Evolutionary conservation across 129 eudicot genomes (phyloP).

Genomic region (Flaveria ramosissima): DNA sequence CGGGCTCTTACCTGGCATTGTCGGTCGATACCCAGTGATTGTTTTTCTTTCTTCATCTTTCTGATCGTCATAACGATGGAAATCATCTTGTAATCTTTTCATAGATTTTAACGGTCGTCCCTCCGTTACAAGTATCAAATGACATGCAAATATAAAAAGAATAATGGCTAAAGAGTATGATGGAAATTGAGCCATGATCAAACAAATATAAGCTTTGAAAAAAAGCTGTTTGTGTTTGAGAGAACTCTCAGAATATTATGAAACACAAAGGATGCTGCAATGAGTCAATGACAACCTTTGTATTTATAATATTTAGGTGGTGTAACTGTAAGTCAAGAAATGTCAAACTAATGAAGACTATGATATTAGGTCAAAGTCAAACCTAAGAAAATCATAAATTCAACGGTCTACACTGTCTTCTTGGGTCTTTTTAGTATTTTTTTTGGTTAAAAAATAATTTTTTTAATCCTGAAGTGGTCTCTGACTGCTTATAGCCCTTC

Average conservation of each 20-base stretch:
- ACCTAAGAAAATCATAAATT: not conserved
- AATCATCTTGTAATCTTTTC: conserved; percentile 9
- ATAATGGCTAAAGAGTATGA: conserved; percentile 20
- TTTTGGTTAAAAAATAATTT: not conserved
- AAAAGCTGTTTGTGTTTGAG: conserved; percentile 9
- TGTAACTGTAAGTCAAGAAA: not conserved
- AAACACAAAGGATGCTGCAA: conserved; percentile 22
- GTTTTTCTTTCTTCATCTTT: not conserved
- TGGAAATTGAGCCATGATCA: conserved; percentile 37
- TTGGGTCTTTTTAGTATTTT: not conserved
- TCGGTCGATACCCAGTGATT: conserved; percentile 45
- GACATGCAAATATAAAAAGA: conserved; percentile 25
- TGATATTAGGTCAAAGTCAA: not conserved
- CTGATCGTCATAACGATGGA: not conserved
- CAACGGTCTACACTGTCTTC: conserved; percentile 17
- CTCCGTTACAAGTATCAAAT: conserved; percentile 29
- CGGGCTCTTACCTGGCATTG: conserved; percentile 57
- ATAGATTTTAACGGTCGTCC: conserved; percentile 39
- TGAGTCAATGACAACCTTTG: conserved; percentile 25
- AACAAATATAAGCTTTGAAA: conserved; percentile 6
- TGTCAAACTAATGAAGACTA: conserved; percentile 21
- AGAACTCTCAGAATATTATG: not conserved
- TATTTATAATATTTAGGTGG: conserved; percentile 47
- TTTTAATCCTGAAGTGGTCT: conserved; percentile 24
- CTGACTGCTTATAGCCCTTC: conserved; percentile 30